Percentiles rank a stretch among this genome's conserved stretches.
These are phyloP conservation scores for Codiaeum variegatum DNA, from an alignment of 441 rosid species.

Conservation along the genomic window DNA sequence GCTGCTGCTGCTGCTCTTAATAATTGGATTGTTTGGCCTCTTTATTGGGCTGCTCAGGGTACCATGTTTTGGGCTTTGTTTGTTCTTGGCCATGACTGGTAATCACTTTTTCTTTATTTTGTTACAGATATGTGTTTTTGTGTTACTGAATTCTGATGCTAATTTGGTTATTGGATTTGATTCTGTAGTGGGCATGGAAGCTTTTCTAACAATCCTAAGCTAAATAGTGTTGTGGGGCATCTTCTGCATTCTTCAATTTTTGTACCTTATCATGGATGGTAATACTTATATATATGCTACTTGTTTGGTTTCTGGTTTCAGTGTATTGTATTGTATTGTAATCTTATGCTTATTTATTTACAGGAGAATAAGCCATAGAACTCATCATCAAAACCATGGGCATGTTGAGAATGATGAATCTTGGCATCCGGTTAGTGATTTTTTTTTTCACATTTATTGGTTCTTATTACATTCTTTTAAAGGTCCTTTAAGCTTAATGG, in stretches of 20 bases:
- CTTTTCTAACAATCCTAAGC: slow-evolving; percentile 68
- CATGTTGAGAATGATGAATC: slow-evolving; percentile 96
- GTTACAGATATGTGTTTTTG: not conserved
- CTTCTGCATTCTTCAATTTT: slow-evolving; percentile 84
- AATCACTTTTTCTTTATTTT: slow-evolving; percentile 9
- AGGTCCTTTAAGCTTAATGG: not conserved
- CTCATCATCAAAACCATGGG: slow-evolving; percentile 94
- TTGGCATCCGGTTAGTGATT: slow-evolving; percentile 74
- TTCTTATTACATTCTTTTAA: not conserved
- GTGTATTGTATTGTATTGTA: not conserved
- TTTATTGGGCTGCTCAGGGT: slow-evolving; percentile 90
- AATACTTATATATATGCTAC: not conserved
- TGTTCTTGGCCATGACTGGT: slow-evolving; percentile 98
- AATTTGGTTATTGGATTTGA: not conserved
- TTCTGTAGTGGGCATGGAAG: slow-evolving; percentile 86
- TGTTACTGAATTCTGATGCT: not conserved
- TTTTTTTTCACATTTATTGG: not conserved
- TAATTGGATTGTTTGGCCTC: slow-evolving; percentile 87
- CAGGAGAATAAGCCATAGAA: slow-evolving; percentile 95
- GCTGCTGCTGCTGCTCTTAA: slow-evolving; percentile 68
- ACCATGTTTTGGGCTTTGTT: slow-evolving; percentile 98
- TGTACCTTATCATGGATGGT: slow-evolving; percentile 99
- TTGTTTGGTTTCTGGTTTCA: not conserved
- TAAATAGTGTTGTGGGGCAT: slow-evolving; percentile 85
- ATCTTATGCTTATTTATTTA: slow-evolving; percentile 11